These are phyloP conservation scores for Penicillium vulpinum DNA, from an alignment of 2,329 filamentous ascomycete species.

Conservation along the genomic window DNA sequence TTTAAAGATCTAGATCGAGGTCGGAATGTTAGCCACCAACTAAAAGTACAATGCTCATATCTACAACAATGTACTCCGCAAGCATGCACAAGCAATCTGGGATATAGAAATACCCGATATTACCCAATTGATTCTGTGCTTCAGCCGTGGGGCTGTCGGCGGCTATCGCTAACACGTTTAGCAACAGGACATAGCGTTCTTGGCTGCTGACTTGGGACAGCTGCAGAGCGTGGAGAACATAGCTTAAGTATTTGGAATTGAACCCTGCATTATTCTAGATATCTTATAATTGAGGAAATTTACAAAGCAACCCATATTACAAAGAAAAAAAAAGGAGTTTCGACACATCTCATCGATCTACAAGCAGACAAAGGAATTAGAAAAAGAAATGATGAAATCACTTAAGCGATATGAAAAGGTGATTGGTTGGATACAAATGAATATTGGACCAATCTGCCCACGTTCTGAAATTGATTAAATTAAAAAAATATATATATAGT, in stretches of 20 bases:
- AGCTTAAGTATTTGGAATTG: slow-evolving; percentile 1
- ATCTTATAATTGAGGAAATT: background rate
- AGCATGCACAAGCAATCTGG: background rate
- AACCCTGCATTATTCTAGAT: background rate
- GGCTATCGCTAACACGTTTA: slow-evolving; percentile 15
- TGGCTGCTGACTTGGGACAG: background rate
- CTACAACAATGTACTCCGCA: background rate
- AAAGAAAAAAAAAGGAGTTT: slow-evolving; percentile 1
- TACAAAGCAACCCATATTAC: background rate
- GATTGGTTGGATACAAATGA: background rate
- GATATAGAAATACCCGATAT: background rate
- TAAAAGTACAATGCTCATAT: background rate
- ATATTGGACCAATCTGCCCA: slow-evolving; percentile 12
- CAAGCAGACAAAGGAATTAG: slow-evolving; percentile 8
- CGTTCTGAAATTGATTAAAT: slow-evolving; percentile 1
- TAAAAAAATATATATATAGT: too few relatives aligned
- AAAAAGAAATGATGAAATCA: slow-evolving; percentile 2
- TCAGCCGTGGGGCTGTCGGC: slow-evolving; percentile 4
- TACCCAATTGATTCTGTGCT: slow-evolving; percentile 5
- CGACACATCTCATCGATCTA: slow-evolving; percentile 10
- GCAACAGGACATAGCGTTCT: slow-evolving; percentile 9
- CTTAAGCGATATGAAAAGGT: slow-evolving; percentile 1
- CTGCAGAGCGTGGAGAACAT: background rate
- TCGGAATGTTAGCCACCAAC: background rate
- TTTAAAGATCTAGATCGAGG: background rate